Evolutionary conservation across 2,329 filamentous ascomycete species (phyloP).

Genomic region (Blumeria hordei): DNA sequence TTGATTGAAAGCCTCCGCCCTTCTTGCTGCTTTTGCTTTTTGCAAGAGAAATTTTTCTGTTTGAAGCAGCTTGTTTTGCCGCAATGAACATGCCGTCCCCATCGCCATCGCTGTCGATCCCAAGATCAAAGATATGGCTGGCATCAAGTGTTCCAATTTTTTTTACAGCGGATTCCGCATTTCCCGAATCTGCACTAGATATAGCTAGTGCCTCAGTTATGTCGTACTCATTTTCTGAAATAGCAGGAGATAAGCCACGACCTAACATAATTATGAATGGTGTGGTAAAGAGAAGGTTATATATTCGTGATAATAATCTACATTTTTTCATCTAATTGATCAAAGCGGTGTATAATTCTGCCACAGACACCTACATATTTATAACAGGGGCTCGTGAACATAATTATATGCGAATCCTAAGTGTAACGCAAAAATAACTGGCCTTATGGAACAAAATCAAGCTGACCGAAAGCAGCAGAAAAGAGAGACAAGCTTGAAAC

Average conservation of each 20-base stretch:
- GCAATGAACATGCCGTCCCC: slow-evolving; percentile 82
- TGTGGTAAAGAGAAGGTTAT: not conserved
- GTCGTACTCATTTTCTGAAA: slow-evolving; percentile 78
- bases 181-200: slow-evolving; percentile 24
- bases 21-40: slow-evolving; percentile 81
- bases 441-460: too few relatives aligned
- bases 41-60: slow-evolving; percentile 59
- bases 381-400: too few relatives aligned
- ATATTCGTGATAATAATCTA: not conserved
- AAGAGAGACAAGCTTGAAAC: too few relatives aligned
- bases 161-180: slow-evolving; percentile 13
- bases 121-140: slow-evolving; percentile 34
- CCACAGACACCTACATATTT: not conserved
- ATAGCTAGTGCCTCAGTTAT: slow-evolving; percentile 50
- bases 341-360: not conserved
- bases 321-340: not conserved
- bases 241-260: slow-evolving; percentile 54
- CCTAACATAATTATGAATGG: slow-evolving; percentile 31
- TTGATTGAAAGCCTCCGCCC: slow-evolving; percentile 85
- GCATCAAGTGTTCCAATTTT: slow-evolving; percentile 28
- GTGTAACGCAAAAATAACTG: too few relatives aligned
- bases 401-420: too few relatives aligned
- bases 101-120: slow-evolving; percentile 30
- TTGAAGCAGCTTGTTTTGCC: slow-evolving; percentile 62
- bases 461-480: too few relatives aligned